Conservation (phyloP, 352 stramenopile species). For the Globisporangium echinulatum region DNA sequence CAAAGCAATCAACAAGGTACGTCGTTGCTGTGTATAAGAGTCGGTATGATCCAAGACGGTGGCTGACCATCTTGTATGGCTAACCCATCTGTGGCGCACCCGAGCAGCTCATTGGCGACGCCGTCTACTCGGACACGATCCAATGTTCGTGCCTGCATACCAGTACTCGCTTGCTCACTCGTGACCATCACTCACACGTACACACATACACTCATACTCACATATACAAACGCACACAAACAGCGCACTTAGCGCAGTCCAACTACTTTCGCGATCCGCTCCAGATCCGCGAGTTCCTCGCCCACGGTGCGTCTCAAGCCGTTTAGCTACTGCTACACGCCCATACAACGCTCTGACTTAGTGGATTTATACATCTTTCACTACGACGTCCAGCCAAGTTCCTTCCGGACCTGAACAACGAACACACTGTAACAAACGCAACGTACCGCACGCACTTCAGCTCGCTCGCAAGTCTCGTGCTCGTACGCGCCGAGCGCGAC, state of each 20-base stretch:
- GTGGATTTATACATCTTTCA: not conserved
- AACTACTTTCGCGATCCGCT: constrained; percentile 93
- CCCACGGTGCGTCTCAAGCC: constrained; percentile 31
- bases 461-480: constrained; percentile 81
- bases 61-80: too few relatives aligned
- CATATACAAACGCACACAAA: too few relatives aligned
- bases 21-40: not conserved
- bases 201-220: too few relatives aligned
- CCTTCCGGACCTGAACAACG: constrained; percentile 89
- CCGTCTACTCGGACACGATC: constrained; percentile 81
- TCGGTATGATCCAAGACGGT: too few relatives aligned
- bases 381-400: constrained; percentile 42
- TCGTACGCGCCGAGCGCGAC: constrained; percentile 86
- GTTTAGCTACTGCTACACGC: not conserved
- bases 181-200: too few relatives aligned
- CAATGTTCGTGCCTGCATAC: constrained; percentile 41
- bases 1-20: constrained; percentile 73
- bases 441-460: constrained; percentile 88
- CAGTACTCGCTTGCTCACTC: too few relatives aligned
- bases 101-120: constrained; percentile 69
- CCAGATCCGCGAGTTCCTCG: constrained; percentile 60
- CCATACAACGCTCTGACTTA: too few relatives aligned
- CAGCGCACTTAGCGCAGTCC: constrained; percentile 81
- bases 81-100: too few relatives aligned
- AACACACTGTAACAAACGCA: constrained; percentile 61